These are phyloP conservation scores for Colletotrichum magnum DNA, from an alignment of 2,329 filamentous ascomycete species.

Conservation along the genomic window DNA sequence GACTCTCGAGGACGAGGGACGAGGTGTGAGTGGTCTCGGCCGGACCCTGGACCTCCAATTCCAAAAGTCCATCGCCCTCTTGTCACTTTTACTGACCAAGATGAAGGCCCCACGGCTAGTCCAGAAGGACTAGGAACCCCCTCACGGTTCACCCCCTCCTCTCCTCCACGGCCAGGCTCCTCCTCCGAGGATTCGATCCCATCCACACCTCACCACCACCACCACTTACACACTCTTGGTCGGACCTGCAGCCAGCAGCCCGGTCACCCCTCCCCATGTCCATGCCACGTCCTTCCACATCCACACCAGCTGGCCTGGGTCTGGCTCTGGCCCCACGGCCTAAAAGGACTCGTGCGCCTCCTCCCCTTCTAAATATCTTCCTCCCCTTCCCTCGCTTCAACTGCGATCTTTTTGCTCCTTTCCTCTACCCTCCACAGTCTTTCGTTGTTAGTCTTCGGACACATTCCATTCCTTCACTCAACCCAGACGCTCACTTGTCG, in stretches of 20 bases:
- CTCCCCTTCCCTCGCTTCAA: slow-evolving; percentile 14
- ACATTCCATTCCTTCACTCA: slow-evolving; percentile 41
- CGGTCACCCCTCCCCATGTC: slow-evolving; percentile 14
- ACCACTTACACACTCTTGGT: not conserved
- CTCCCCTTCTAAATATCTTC: slow-evolving; percentile 35
- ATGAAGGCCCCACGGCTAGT: slow-evolving; percentile 37
- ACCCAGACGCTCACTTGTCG: slow-evolving; percentile 31
- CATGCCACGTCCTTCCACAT: slow-evolving; percentile 14
- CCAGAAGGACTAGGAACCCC: slow-evolving; percentile 21
- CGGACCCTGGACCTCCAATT: slow-evolving; percentile 33
- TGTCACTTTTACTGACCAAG: slow-evolving; percentile 14
- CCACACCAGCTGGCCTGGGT: slow-evolving; percentile 8
- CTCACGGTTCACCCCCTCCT: not conserved
- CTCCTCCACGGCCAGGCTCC: not conserved
- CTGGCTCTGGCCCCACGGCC: slow-evolving; percentile 17
- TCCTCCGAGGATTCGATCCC: slow-evolving; percentile 33
- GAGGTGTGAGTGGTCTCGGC: slow-evolving; percentile 29
- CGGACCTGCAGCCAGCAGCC: not conserved
- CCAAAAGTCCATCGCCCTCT: slow-evolving; percentile 25
- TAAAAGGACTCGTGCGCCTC: slow-evolving; percentile 39
- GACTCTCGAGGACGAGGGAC: not conserved
- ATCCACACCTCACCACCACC: slow-evolving; percentile 26
- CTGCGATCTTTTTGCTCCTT: slow-evolving; percentile 7
- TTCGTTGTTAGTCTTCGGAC: slow-evolving; percentile 42
- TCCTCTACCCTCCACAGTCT: slow-evolving; percentile 38